Evolutionary conservation across 768 basidiomycete genomes (phyloP).

Genomic region (Lentinula raphanica): DNA sequence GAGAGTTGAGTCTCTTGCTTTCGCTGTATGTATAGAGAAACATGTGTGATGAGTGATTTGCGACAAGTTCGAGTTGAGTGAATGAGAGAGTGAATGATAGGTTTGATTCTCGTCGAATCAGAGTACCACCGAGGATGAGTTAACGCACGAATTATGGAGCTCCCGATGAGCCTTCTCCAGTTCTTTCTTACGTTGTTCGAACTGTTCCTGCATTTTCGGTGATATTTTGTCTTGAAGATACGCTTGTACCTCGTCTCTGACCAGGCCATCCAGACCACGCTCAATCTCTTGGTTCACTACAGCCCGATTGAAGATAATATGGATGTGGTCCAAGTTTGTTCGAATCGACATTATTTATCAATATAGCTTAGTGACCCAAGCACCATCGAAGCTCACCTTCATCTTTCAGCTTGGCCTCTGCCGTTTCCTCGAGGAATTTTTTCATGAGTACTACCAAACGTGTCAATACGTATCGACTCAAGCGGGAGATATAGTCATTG

Average conservation of each 20-base stretch:
- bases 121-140: too few species aligned
- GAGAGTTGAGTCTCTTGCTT: constrained; percentile 49
- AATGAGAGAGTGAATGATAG: too few species aligned
- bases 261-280: constrained; percentile 43
- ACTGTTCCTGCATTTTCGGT: constrained; percentile 41
- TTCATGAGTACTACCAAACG: constrained; percentile 51
- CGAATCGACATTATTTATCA: too few species aligned
- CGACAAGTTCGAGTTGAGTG: too few species aligned
- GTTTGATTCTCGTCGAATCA: too few species aligned
- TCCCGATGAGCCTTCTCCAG: constrained; percentile 41
- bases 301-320: too few species aligned
- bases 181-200: constrained; percentile 37
- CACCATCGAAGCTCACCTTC: constrained; percentile 30
- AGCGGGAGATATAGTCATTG: too few species aligned
- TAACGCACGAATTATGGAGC: constrained; percentile 54
- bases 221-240: constrained; percentile 45
- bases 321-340: too few species aligned
- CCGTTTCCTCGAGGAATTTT: constrained; percentile 37
- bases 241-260: constrained; percentile 43
- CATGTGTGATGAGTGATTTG: too few species aligned
- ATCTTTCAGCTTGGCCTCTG: constrained; percentile 38
- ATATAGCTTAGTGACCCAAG: too few species aligned
- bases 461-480: too few species aligned
- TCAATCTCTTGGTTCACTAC: constrained; percentile 46
- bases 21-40: too few species aligned